Conservation (phyloP, 495 filamentous ascomycete genomes). For the Cladorrhinum samala region DNA sequence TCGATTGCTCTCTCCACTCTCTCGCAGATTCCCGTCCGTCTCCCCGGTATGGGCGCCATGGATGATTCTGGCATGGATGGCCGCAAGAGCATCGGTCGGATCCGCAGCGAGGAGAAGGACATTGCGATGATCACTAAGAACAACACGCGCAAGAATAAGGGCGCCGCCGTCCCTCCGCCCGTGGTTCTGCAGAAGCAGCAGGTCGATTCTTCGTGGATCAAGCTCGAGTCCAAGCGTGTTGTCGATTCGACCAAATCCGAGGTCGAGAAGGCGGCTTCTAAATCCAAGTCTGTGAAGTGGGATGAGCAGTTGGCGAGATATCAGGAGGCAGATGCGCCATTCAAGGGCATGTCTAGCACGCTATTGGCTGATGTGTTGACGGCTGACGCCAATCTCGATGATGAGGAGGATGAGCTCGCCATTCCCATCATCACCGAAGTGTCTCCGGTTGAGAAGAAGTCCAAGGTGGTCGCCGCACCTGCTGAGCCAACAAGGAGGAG, state of each 20-base stretch:
- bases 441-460: background rate
- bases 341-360: background rate
- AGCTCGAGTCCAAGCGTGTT: conserved; percentile 26
- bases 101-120: conserved; percentile 45
- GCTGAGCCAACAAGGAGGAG: background rate
- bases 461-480: background rate
- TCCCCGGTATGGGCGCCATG: conserved; percentile 24
- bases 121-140: conserved; percentile 39
- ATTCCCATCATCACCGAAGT: conserved; percentile 2
- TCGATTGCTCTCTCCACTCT: conserved; percentile 26
- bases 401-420: conserved; percentile 4
- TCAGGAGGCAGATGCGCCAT: conserved; percentile 14
- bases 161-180: conserved; percentile 26
- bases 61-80: conserved; percentile 16
- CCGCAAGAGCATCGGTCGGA: conserved; percentile 16
- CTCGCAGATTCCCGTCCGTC: conserved; percentile 26
- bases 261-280: conserved; percentile 7
- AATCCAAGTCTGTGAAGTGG: conserved; percentile 26
- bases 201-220: conserved; percentile 21
- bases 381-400: background rate
- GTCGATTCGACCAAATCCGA: conserved; percentile 21
- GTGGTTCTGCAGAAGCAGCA: conserved; percentile 23
- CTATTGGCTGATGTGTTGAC: conserved; percentile 2
- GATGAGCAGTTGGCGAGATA: conserved; percentile 24
- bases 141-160: conserved; percentile 55